These are phyloP conservation scores for Dentipellis sp. DNA, from an alignment of 768 basidiomycete genomes.

Conservation along the genomic window DNA sequence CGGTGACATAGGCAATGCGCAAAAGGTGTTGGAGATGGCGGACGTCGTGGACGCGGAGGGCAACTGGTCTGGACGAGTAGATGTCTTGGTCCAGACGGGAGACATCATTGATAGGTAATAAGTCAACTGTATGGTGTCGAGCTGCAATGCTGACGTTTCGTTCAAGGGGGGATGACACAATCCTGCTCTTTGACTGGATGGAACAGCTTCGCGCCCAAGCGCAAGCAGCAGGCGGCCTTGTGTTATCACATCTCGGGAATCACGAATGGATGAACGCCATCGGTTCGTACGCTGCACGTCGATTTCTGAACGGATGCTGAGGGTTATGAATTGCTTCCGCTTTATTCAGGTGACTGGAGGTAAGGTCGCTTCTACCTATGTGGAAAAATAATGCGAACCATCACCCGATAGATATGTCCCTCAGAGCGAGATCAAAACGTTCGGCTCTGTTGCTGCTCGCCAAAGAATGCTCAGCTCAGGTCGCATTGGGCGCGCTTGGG, in stretches of 20 bases:
- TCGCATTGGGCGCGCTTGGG: constrained; percentile 74
- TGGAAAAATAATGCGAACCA: background rate
- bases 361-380: constrained; percentile 20
- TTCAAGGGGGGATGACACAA: constrained; percentile 81
- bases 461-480: constrained; percentile 70
- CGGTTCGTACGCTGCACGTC: constrained; percentile 30
- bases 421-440: constrained; percentile 72
- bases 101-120: constrained; percentile 87
- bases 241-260: constrained; percentile 82
- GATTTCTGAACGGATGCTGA: background rate
- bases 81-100: constrained; percentile 90
- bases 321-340: background rate
- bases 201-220: constrained; percentile 77
- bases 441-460: constrained; percentile 61
- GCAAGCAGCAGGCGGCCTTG: constrained; percentile 49
- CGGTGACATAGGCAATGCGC: constrained; percentile 77
- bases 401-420: constrained; percentile 63
- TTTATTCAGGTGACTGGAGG: constrained; percentile 73
- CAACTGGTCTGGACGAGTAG: constrained; percentile 75
- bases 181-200: constrained; percentile 78
- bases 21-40: constrained; percentile 71
- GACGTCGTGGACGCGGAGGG: constrained; percentile 62
- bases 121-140: background rate
- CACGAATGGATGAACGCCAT: constrained; percentile 96
- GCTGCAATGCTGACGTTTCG: background rate